Percentiles rank a stretch among this genome's conserved stretches.
Conservation (phyloP, 2,329 filamentous ascomycete genomes). For the Annulohypoxylon truncatum region DNA sequence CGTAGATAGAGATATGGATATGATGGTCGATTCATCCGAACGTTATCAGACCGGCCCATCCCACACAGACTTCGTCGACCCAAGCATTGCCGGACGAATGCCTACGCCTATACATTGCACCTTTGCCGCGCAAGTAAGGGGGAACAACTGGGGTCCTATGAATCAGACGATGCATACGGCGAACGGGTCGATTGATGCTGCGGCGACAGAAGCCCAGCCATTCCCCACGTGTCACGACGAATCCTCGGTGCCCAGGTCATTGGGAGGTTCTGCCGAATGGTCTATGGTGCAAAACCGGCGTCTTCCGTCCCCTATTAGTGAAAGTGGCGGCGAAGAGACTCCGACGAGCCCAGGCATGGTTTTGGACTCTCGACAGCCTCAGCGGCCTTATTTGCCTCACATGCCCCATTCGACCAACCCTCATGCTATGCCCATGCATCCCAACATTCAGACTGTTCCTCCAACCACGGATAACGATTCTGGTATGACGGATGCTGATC, state of each 20-base stretch:
- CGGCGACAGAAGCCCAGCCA: conserved; percentile 54
- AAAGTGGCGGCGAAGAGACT: conserved; percentile 61
- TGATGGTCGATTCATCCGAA: conserved; percentile 57
- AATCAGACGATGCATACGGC: conserved; percentile 49
- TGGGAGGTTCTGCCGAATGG: conserved; percentile 62
- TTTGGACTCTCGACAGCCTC: conserved; percentile 50
- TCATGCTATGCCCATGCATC: conserved; percentile 52
- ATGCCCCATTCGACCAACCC: conserved; percentile 51
- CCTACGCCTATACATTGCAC: conserved; percentile 70
- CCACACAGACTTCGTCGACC: conserved; percentile 49
- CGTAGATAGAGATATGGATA: conserved; percentile 62
- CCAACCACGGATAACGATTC: conserved; percentile 43
- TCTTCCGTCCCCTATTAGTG: conserved; percentile 70
- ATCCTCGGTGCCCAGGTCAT: conserved; percentile 61
- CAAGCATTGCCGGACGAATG: conserved; percentile 60
- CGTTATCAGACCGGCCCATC: conserved; percentile 48
- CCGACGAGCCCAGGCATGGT: conserved; percentile 55
- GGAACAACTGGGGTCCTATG: conserved; percentile 60
- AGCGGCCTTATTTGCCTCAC: conserved; percentile 51
- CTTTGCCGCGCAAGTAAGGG: conserved; percentile 66
- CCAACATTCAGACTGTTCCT: conserved; percentile 52
- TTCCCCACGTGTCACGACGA: conserved; percentile 55
- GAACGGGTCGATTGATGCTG: conserved; percentile 54
- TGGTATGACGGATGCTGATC: conserved; percentile 52
- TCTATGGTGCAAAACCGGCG: conserved; percentile 64